A percentile compares a stretch with the other conserved stretches of the same genome.
These are phyloP conservation scores for Dothistroma septosporum DNA, from an alignment of 2,329 filamentous ascomycete genomes.

Conservation along the genomic window DNA sequence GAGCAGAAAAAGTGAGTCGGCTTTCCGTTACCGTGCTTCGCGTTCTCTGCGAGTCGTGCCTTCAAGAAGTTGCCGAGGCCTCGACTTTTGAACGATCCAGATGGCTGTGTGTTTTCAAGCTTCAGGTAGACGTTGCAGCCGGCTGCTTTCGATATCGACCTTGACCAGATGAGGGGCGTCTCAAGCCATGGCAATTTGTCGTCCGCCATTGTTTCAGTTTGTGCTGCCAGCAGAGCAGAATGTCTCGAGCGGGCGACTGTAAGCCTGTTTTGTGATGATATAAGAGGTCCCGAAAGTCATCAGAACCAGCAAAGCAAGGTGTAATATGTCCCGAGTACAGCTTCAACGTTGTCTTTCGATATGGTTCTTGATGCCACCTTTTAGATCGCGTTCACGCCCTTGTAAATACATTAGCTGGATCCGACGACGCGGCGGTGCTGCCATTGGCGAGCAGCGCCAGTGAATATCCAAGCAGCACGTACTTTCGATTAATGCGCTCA, in stretches of 20 bases:
- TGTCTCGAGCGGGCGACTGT: no score
- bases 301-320: neutral
- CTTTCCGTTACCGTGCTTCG: slow-evolving; percentile 30
- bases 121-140: slow-evolving; percentile 83
- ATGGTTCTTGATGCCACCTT: neutral
- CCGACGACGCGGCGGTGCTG: no score
- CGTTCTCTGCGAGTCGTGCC: slow-evolving; percentile 41
- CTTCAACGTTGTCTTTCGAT: neutral
- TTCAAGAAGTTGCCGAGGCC: slow-evolving; percentile 68
- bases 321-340: neutral
- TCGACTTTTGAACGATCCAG: slow-evolving; percentile 79
- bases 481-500: no score
- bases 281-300: no score
- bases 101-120: slow-evolving; percentile 78
- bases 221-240: no score
- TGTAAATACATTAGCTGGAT: neutral
- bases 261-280: no score
- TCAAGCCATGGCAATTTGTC: slow-evolving; percentile 57
- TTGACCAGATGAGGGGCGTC: slow-evolving; percentile 67
- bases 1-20: slow-evolving; percentile 69
- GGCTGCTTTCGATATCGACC: slow-evolving; percentile 62
- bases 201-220: neutral
- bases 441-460: no score
- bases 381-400: neutral
- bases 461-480: no score